These are phyloP conservation scores for Lactarius indigo DNA, from an alignment of 768 basidiomycete species.

Conservation along the genomic window DNA sequence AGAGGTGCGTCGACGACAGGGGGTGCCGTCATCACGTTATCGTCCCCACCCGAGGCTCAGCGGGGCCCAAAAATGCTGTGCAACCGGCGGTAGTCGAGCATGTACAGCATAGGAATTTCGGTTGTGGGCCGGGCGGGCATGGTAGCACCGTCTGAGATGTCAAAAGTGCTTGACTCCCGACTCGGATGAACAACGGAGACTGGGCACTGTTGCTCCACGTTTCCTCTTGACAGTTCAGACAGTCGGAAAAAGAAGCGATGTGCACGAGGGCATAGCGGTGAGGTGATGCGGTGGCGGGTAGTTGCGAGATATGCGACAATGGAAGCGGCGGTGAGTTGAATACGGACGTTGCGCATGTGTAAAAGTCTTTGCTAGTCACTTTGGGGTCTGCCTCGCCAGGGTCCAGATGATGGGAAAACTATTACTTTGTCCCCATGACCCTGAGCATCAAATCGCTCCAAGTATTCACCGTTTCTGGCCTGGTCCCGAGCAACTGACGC, in stretches of 20 bases:
- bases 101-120: not conserved
- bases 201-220: not conserved
- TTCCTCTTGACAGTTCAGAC: not conserved
- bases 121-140: not conserved
- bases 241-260: not conserved
- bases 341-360: not conserved
- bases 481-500: not conserved
- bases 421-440: not conserved
- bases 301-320: not conserved
- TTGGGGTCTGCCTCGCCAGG: not conserved
- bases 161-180: too few relatives aligned
- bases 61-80: not conserved
- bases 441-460: too few relatives aligned
- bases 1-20: not conserved
- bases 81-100: not conserved
- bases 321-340: not conserved
- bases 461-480: not conserved
- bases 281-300: not conserved
- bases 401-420: not conserved
- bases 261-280: not conserved
- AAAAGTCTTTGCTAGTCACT: not conserved
- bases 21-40: slow-evolving; percentile 8
- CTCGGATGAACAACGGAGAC: not conserved
- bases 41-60: not conserved
- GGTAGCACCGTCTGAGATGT: not conserved